Base-by-base conservation (phyloP, 192 early-diverging fungal species). In the Dispira parvispora region DNA sequence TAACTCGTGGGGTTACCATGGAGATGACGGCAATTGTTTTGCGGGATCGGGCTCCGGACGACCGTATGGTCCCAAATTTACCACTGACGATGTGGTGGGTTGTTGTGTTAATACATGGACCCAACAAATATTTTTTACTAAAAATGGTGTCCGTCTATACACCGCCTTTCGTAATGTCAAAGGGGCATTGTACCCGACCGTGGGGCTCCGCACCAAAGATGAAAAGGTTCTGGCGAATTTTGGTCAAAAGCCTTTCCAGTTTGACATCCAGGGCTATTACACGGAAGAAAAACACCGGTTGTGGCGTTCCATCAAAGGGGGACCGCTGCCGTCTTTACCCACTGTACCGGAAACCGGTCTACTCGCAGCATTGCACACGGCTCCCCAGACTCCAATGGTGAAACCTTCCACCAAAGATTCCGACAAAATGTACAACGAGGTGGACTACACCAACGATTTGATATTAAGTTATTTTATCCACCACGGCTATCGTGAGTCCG, bases 1-100 rank as follows among this genome's bases (percentile, higher is more conserved):
- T 3, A 66, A 83, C 55, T 94, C 92, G 8, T 99, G 87, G 85
- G 94, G 94, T 11, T 99, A 97, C 74, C 94, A 98, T 72, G 94
- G 90, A 49, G 93, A 95, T 69, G 92, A 96, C 72, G 96, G 96
- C 25, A 75, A 94, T 52, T 68, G 74, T 42, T 97, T 94, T 67
- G 74, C 75, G 60, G 82, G 84, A 45, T 79, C 81, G 4, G 87
- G 86, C 11, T 85, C 76, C 20, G 93, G 94, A 18, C 69, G 78
- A 38, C 64, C 73, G 13, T 99, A 87, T 67, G 96, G 96, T 4
- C 96, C 94, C 10, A 78, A 72, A 14, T 99, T 87, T 63, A 83
- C 84, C 11, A 96, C 89, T 3, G 90, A 88, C n/a, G 96, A 99
- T 71, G 80, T 83, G 1, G 84, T 96, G 63, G 96, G 96, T 14